Conservation (phyloP, 2,329 filamentous ascomycete species). For the Ramichloridium luteum region DNA sequence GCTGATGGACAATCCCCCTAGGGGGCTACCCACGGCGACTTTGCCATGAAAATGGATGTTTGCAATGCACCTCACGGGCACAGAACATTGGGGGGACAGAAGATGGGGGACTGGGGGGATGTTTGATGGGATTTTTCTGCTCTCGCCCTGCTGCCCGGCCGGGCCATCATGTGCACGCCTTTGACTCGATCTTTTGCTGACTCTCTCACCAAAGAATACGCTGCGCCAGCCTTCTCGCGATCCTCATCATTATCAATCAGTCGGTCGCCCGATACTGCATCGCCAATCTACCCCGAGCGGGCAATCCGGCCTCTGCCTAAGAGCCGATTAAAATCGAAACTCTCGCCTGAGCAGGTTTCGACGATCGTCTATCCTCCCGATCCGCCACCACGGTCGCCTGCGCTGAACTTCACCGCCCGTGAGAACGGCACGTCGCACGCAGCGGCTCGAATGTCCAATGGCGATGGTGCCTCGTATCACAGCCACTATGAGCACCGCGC, state of each 20-base stretch:
- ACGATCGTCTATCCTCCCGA: constrained; percentile 72
- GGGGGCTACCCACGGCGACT: no score
- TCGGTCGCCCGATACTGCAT: constrained; percentile 52
- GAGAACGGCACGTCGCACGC: constrained; percentile 13
- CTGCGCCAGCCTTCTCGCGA: background rate
- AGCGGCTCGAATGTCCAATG: constrained; percentile 16
- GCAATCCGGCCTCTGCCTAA: constrained; percentile 88
- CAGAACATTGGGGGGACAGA: no score
- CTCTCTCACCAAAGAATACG: background rate
- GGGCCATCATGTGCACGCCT: no score
- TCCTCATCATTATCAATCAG: constrained; percentile 5
- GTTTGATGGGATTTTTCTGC: no score
- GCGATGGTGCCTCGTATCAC: constrained; percentile 9
- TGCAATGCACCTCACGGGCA: no score
- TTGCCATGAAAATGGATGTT: no score
- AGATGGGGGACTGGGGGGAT: no score
- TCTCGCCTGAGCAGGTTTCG: constrained; percentile 74
- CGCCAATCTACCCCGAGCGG: constrained; percentile 73
- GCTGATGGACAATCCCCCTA: no score
- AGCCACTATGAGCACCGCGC: constrained; percentile 32
- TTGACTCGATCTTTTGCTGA: no score
- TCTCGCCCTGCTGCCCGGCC: no score
- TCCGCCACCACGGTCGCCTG: constrained; percentile 51
- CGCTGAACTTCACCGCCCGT: constrained; percentile 16
- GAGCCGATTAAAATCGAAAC: constrained; percentile 71